Evolutionary conservation across 2,329 filamentous ascomycete genomes (phyloP), one percentile per base, ranked within the genome.

Genomic region (Fusarium sp.): DNA sequence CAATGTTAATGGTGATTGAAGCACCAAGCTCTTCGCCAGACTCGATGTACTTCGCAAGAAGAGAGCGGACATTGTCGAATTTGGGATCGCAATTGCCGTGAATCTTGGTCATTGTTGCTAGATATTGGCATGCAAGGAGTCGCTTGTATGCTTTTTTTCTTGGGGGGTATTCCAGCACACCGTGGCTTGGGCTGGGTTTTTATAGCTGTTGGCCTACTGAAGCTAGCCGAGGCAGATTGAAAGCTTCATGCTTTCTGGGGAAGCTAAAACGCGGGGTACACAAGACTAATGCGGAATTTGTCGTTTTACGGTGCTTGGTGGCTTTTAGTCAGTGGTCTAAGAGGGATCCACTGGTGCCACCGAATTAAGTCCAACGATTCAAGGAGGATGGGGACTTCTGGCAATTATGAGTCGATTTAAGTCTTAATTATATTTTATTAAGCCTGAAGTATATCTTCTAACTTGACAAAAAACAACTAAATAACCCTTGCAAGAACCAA

Each of bases 111-210:
- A 64, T 64, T 0, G n/a, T 50, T 37, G 48, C 17, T n/a, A 30
- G n/a, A 0, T 0, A 3, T 3, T 18, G 0, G 11, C 5, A 2
- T 14, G 3, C 1, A 0, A 6, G 6, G 17, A 11, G 8, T 2
- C 0, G 7, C 4, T 32, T 2, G 38, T 20, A 8, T 20, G 7
- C 9, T n/a, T 40, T n/a, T 38, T 10, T 6, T 7, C 6, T n/a
- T 8, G 2, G 30, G 3, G 30, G 30, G 30, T 8, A 8, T 30
- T 23, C 23, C 30, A 30, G 10, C 8, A 30, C 10, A 30, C 7
- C 30, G 3, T 30, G 30, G 30, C 27, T 23, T 7, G n/a, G 3
- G 27, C 6, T 23, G 27, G 10, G 10, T 6, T 6, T 37, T 50
- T 50, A 50, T 37, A 50, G 6, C 9, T 37, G 15, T 6, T 12